Percentiles rank a stretch among this genome's conserved stretches.
Evolutionary conservation across 2,329 filamentous ascomycete species (phyloP).

Genomic region (Bipolaris oryzae): DNA sequence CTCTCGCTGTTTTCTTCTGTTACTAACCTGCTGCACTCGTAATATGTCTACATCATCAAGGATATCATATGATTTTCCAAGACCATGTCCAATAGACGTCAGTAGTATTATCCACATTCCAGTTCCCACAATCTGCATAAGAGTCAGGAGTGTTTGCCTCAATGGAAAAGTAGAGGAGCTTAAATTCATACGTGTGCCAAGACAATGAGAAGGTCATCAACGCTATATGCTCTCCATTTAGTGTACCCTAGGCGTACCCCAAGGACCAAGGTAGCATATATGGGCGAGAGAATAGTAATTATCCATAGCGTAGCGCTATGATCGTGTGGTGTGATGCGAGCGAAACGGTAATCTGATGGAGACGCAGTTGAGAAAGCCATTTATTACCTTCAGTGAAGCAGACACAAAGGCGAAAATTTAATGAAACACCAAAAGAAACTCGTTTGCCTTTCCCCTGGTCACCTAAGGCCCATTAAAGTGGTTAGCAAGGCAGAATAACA

Average conservation of each 20-base stretch:
- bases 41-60: slow-evolving; percentile 2
- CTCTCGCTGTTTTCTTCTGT: neutral
- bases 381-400: neutral
- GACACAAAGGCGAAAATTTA: neutral
- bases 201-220: slow-evolving; percentile 7
- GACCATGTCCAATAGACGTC: slow-evolving; percentile 1
- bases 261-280: slow-evolving; percentile 6
- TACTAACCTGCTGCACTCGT: slow-evolving; percentile 7
- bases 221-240: slow-evolving; percentile 6
- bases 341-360: slow-evolving; percentile 6
- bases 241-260: slow-evolving; percentile 7
- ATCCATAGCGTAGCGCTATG: slow-evolving; percentile 15
- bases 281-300: slow-evolving; percentile 1
- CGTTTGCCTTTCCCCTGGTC: neutral
- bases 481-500: neutral
- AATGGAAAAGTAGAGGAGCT: neutral
- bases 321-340: slow-evolving; percentile 5
- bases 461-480: neutral
- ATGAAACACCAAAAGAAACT: neutral
- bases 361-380: slow-evolving; percentile 1
- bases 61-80: slow-evolving; percentile 5
- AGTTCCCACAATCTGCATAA: slow-evolving; percentile 1
- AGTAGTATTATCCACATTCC: slow-evolving; percentile 11
- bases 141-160: neutral
- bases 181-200: slow-evolving; percentile 7